Evolutionary conservation across 192 early-diverging fungal species (phyloP).

Genomic region (Backusella liffmaniae): DNA sequence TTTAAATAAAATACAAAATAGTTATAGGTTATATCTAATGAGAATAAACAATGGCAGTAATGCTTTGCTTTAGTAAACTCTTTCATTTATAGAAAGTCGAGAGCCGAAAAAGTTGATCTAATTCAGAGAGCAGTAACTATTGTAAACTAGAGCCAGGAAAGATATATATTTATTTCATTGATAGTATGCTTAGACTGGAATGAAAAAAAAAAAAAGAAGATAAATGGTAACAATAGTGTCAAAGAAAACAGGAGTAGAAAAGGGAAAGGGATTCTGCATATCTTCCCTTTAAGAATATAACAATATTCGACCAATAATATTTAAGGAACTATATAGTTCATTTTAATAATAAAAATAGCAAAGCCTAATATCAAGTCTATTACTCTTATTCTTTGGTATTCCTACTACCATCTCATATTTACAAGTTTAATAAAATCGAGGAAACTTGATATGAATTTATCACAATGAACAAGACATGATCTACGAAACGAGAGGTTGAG

Average conservation of each 20-base stretch:
- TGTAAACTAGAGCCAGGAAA: no score
- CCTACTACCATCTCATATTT: neutral
- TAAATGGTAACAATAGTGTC: neutral
- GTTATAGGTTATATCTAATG: no score
- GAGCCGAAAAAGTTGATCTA: no score
- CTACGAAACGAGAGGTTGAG: neutral
- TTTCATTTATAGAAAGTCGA: no score
- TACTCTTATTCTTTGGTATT: no score
- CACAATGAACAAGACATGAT: neutral
- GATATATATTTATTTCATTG: neutral
- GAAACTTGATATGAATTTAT: neutral
- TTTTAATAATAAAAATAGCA: no score
- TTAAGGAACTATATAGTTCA: neutral
- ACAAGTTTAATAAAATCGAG: neutral
- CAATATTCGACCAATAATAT: neutral
- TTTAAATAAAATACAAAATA: no score
- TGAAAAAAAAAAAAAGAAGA: neutral
- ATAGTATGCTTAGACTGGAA: neutral
- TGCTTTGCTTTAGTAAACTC: no score
- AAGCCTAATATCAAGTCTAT: no score
- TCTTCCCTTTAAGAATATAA: neutral
- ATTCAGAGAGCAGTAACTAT: no score
- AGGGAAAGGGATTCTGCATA: neutral
- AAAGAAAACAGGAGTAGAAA: neutral
- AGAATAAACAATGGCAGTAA: no score